Evolutionary conservation across 2,329 filamentous ascomycete genomes (phyloP).

Genomic region (Aureobasidium sp.): DNA sequence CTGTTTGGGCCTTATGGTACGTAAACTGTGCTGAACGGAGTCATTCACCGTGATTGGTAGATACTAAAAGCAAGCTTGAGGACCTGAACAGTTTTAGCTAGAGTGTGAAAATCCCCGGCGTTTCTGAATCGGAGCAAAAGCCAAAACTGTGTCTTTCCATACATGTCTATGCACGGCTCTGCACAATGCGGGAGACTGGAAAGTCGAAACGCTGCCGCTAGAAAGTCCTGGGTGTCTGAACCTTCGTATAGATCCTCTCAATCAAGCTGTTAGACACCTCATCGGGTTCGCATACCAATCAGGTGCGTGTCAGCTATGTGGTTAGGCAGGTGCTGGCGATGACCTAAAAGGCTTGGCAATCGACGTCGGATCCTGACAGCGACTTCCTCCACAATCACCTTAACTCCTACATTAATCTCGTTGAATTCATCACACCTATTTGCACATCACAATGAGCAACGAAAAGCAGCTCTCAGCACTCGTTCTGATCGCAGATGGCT

Average conservation of each 20-base stretch:
- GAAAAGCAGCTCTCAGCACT: slow-evolving; percentile 21
- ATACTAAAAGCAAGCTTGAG: too few relatives aligned
- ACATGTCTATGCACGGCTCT: too few relatives aligned
- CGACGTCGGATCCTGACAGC: not conserved
- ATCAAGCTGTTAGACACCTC: too few relatives aligned
- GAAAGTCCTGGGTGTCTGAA: not conserved
- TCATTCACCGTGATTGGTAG: too few relatives aligned
- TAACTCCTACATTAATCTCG: too few relatives aligned
- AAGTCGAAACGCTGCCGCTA: not conserved
- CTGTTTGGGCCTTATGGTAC: too few relatives aligned
- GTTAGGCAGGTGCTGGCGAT: not conserved
- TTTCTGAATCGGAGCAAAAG: too few relatives aligned
- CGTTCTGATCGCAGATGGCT: slow-evolving; percentile 30
- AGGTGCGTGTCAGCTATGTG: not conserved
- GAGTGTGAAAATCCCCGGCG: too few relatives aligned
- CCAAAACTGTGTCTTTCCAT: too few relatives aligned
- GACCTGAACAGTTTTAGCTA: too few relatives aligned
- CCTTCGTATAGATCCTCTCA: not conserved
- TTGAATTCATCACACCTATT: not conserved
- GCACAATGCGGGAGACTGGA: not conserved
- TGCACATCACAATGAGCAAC: not conserved
- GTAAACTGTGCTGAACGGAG: too few relatives aligned
- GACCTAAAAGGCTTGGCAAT: not conserved
- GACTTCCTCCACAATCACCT: not conserved
- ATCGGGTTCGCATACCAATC: not conserved